Evolutionary conservation across 2,329 filamentous ascomycete genomes (phyloP), one percentile per base, ranked within the genome.

Genomic region (Microsporum audouinii): DNA sequence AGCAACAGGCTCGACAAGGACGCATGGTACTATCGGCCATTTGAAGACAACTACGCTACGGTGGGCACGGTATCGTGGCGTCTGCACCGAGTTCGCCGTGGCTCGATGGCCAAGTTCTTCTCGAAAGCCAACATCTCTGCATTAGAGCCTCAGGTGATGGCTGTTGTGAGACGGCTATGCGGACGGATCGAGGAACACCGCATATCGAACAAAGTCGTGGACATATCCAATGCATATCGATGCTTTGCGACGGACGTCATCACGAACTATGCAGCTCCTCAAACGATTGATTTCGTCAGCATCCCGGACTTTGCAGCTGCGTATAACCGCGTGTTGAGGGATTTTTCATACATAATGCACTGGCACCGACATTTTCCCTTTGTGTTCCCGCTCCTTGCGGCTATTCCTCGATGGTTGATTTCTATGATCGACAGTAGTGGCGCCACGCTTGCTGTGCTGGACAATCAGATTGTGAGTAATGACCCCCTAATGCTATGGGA

Each of bases 91-190:
- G 60, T 65, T 5, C 65, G 69, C 36, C 63, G 68, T 49, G 66
- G 66, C 38, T 65, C 67, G n/a, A 63, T 71, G 59, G 69, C 63
- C 58, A 65, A 65, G 41, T 70, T 67, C 63, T 71, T 71, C 61
- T 69, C 68, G 3, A 64, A 61, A 29, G 31, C 59, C 33, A 62
- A 64, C 8, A 63, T 69, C 7, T 59, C 53, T 17, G 63, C 57
- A 31, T 66, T 65, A 33, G 66, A 65, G 57, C 58, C 61, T 10
- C 36, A 51, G 12, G 47, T 51, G 23, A 27, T 51, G 47, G 29
- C n/a, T 23, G 47, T 51, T 14, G 47, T 51, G 29, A 31, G 27
- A 51, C 47, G 47, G 12, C 12, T 51, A 31, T 51, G 47, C 29
- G 29, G 29, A 10, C 47, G 47, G 23, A 51, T 51, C 5, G 47